Conservation (phyloP, 129 eudicot species). For the Deinandra increscens region DNA sequence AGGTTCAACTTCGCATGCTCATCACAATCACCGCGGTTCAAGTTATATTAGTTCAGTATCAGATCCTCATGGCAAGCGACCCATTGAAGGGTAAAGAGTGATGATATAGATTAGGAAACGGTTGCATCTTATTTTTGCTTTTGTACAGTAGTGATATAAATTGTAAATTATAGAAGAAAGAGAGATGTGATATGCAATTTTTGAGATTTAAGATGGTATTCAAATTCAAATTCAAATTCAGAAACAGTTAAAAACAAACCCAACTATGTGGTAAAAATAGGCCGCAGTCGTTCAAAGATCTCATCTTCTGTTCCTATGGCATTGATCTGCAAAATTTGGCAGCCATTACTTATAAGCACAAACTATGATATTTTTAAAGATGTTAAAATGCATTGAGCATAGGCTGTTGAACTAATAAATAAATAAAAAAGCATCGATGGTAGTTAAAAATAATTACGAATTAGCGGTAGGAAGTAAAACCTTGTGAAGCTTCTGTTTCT, state of each 20-base stretch:
- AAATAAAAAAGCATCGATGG: background rate
- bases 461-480: slow-evolving; percentile 32
- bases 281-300: slow-evolving; percentile 67
- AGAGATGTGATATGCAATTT: slow-evolving; percentile 15
- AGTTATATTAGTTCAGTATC: slow-evolving; percentile 24
- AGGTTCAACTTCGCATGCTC: slow-evolving; percentile 28
- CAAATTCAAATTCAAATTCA: background rate
- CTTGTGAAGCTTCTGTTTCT: slow-evolving; percentile 80
- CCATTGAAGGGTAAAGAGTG: slow-evolving; percentile 37
- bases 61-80: slow-evolving; percentile 69
- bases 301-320: slow-evolving; percentile 87
- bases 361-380: background rate
- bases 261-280: slow-evolving; percentile 50
- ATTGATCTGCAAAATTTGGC: slow-evolving; percentile 56
- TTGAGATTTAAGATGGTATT: slow-evolving; percentile 5
- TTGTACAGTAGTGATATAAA: slow-evolving; percentile 20
- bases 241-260: background rate
- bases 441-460: background rate
- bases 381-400: too few species aligned
- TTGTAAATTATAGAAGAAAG: slow-evolving; percentile 20
- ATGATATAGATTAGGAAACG: slow-evolving; percentile 20
- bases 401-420: background rate
- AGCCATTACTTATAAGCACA: slow-evolving; percentile 9
- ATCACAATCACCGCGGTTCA: slow-evolving; percentile 11
- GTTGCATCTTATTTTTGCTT: slow-evolving; percentile 14